Evolutionary conservation across 306 rosid genomes (phyloP), one percentile per base, ranked within the genome.

Genomic region (Mucuna pruriens): DNA sequence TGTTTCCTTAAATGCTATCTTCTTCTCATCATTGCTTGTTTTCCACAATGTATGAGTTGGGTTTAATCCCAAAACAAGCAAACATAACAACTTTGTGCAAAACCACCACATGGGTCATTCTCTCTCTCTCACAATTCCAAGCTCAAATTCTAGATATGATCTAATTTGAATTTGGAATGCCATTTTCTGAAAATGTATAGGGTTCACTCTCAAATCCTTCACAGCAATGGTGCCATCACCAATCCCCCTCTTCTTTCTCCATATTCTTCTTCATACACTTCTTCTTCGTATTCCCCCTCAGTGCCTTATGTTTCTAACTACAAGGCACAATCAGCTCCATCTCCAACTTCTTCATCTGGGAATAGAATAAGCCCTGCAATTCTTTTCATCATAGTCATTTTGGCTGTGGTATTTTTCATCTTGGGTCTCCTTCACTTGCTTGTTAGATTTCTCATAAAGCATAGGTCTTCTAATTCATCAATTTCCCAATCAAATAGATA

Each of bases 401-500:
- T 92, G 25, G 97, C 99, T 72, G 86, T 90, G 55, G 74, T 95
- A 7, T 90, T 93, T 80, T 95, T 95, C 87, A 78, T 95, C 75
- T 89, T 97, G 12, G 95, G 97, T 31, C 77, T 90, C 11, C 91
- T 95, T 82, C 97, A 95, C 90, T 82, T 95, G 84, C 92, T 95
- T 55, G 87, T 91, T 79, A 92, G 95, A 80, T 93, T 72, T 76
- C 88, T 95, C 79, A 84, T 78, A 38, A 91, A 83, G 87, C 88
- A 87, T 4, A 88, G 92, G 67, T 86, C 97, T 66, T 85, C 94
- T 29, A 17, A 20, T 54, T 79, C 92, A 71, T 84, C 97, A 65
- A 62, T 81, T 34, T 80, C 94, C 45, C 92, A 86, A 67, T 90
- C 98, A 73, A 89, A 87, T 57, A 86, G 97, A 57, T 85, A 90